Base-by-base conservation (phyloP, 1,139 yeast genomes). In the Scheffersomyces illinoinensis region DNA sequence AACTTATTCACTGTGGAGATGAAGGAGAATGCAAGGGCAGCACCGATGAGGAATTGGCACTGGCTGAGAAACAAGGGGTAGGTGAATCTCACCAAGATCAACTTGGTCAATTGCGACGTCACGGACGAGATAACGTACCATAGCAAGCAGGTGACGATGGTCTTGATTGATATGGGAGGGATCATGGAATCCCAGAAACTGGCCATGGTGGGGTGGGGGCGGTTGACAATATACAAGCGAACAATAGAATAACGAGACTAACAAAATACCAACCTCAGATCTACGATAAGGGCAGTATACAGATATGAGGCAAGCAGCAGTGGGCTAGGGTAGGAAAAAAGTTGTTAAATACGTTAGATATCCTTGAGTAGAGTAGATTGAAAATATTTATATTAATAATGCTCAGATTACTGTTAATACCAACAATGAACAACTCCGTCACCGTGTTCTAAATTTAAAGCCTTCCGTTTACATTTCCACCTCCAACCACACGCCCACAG, bases 1-100 rank as follows among this genome's bases (percentile, higher is more conserved):
- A 66, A 68, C 23, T 57, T 50, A 55, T 68, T 68, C 2, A 70
- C 63, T 6, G 70, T 47, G 20, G 65, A 50, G 23, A 75, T 70
- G 56, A 75, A 68, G 14, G 63, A 43, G 10, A 71, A 64, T 19
- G 81, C 58, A 24, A 79, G 63, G 1, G 73, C 24, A 5, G 81
- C 73, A 8, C 83, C 81, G 23, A 76, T 74, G 10, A 78, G 60
- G 57, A 81, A 83, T 62, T 83, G 86, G 62, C 76, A 77, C 66
- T 79, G 85, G n/a, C 85, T 80, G 47, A 83, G 71, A 61, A 83
- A 81, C 8, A 83, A 68, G n/a, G 87, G 86, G 65, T 76, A 82
- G 5, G 76, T 74, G 63, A 82, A 79, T 56, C 72, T 72, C n/a
- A 72, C 69, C 53, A 83, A 69, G 5, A 82, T 79, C 20, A 71